phyloP scores from a whole-genome alignment of 352 stramenopile species.

The Phytophthora macrochlamydospora region DNA sequence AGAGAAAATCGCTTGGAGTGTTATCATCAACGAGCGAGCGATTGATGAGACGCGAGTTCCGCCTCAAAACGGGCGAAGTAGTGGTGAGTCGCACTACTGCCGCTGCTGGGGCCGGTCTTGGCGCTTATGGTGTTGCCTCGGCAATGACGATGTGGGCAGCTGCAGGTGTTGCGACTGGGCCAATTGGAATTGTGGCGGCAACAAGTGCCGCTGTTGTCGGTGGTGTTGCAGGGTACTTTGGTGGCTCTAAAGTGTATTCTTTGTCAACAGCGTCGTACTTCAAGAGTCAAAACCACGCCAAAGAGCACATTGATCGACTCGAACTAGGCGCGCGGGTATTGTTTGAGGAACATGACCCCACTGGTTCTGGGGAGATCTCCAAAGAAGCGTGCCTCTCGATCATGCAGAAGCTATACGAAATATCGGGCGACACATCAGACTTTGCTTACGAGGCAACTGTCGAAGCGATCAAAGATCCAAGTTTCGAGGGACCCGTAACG shows the following conservation, averaged over 20 bases:
- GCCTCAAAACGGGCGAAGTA: slow-evolving; percentile 76
- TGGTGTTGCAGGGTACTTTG: slow-evolving; percentile 82
- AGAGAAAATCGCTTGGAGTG: slow-evolving; percentile 70
- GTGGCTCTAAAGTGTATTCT: slow-evolving; percentile 72
- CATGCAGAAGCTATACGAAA: slow-evolving; percentile 77
- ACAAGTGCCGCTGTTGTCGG: slow-evolving; percentile 78
- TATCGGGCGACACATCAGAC: slow-evolving; percentile 66
- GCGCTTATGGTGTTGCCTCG: slow-evolving; percentile 75
- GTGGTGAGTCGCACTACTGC: slow-evolving; percentile 74
- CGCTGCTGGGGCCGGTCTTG: slow-evolving; percentile 69
- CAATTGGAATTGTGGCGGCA: slow-evolving; percentile 74
- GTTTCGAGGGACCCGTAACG: slow-evolving; percentile 65
- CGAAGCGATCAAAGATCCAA: slow-evolving; percentile 58
- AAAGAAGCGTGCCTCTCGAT: slow-evolving; percentile 75
- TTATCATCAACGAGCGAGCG: slow-evolving; percentile 73
- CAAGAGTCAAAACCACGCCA: slow-evolving; percentile 69
- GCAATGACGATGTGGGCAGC: slow-evolving; percentile 80
- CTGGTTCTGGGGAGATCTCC: slow-evolving; percentile 60
- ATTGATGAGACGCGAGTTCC: slow-evolving; percentile 79
- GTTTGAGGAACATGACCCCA: slow-evolving; percentile 82
- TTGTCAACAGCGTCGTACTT: slow-evolving; percentile 79
- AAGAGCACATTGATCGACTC: slow-evolving; percentile 81
- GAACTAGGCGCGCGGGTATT: slow-evolving; percentile 82
- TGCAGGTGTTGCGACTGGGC: slow-evolving; percentile 67
- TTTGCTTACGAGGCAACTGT: slow-evolving; percentile 63